Percentiles rank a stretch among this genome's conserved stretches.
Conservation (phyloP, 2,329 filamentous ascomycete genomes). For the Alternaria tenuissima region DNA sequence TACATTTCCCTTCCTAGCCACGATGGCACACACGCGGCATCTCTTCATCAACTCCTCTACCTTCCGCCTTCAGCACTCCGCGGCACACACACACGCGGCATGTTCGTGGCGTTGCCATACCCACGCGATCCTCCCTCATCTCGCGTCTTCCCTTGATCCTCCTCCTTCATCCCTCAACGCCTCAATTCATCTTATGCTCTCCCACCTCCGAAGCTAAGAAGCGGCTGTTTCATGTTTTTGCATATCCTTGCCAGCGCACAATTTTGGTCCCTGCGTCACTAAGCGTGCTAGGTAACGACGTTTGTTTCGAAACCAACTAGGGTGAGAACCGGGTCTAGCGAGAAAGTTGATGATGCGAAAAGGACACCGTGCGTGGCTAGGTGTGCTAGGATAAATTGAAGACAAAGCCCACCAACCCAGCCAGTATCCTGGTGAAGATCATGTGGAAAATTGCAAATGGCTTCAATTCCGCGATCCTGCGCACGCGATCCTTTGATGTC, state of each 20-base stretch:
- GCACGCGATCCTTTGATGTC: background rate
- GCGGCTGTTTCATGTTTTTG: constrained; percentile 1
- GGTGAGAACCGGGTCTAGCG: background rate
- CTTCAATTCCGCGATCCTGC: background rate
- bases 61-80: background rate
- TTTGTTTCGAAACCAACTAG: constrained; percentile 4
- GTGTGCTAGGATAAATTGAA: background rate
- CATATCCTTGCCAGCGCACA: background rate
- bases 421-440: background rate
- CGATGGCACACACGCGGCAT: background rate
- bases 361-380: background rate
- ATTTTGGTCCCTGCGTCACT: constrained; percentile 1
- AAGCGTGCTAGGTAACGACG: background rate
- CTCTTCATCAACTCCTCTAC: background rate
- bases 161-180: background rate
- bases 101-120: background rate
- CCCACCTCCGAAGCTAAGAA: background rate
- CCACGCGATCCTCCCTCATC: background rate
- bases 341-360: background rate
- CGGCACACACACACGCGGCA: background rate
- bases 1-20: background rate
- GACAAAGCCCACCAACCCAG: background rate
- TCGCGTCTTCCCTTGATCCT: background rate
- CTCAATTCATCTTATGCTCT: background rate
- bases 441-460: background rate